Percentiles rank a stretch among this genome's conserved stretches.
These are phyloP conservation scores for Thermothielavioides terrestris DNA, from an alignment of 495 filamentous ascomycete genomes.

Conservation along the genomic window DNA sequence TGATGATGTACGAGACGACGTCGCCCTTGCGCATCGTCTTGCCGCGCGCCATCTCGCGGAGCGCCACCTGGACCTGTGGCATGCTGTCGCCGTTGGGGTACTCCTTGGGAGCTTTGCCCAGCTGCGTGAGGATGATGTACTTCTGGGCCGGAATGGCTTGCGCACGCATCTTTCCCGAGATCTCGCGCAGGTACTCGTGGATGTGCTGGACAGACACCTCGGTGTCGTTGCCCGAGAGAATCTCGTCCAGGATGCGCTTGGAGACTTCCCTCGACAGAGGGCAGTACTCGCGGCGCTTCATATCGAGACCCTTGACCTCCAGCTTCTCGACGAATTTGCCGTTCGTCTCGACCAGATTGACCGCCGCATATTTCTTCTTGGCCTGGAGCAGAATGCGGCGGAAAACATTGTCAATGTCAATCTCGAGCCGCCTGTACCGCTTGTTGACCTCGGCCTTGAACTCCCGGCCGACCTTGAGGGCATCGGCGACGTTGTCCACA, in stretches of 20 bases:
- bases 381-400: slow-evolving; percentile 86
- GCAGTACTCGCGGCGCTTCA: slow-evolving; percentile 95
- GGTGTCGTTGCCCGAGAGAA: slow-evolving; percentile 86
- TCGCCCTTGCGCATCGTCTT: slow-evolving; percentile 85
- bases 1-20: slow-evolving; percentile 92
- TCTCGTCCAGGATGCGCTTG: slow-evolving; percentile 71
- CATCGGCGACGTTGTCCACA: slow-evolving; percentile 84
- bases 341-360: slow-evolving; percentile 82
- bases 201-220: slow-evolving; percentile 82
- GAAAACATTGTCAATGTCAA: slow-evolving; percentile 98
- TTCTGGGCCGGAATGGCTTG: slow-evolving; percentile 63
- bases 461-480: slow-evolving; percentile 70
- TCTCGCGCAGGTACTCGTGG: slow-evolving; percentile 81
- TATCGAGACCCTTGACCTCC: slow-evolving; percentile 97
- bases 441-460: slow-evolving; percentile 72
- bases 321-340: slow-evolving; percentile 90
- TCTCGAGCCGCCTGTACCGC: slow-evolving; percentile 80
- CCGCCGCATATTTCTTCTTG: slow-evolving; percentile 98
- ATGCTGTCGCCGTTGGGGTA: slow-evolving; percentile 89
- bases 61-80: slow-evolving; percentile 95
- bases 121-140: slow-evolving; percentile 96
- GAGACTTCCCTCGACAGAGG: slow-evolving; percentile 89
- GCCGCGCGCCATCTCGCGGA: slow-evolving; percentile 77
- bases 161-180: slow-evolving; percentile 74
- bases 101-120: slow-evolving; percentile 85